These are phyloP conservation scores for Metarhizium anisopliae DNA, from an alignment of 2,329 filamentous ascomycete genomes.

Conservation along the genomic window DNA sequence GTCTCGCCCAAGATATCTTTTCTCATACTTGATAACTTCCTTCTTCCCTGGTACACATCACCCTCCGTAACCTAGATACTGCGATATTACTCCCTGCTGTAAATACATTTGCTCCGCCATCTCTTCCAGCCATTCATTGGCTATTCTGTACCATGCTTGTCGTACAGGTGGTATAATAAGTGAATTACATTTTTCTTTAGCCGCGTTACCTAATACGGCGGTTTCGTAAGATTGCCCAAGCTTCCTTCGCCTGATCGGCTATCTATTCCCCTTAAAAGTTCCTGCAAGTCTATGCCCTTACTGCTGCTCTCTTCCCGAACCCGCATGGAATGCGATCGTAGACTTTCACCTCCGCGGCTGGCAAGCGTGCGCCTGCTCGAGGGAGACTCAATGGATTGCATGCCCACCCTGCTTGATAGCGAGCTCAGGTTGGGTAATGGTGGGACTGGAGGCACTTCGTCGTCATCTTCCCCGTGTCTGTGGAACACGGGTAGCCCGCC, in stretches of 20 bases:
- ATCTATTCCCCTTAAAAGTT: constrained; percentile 42
- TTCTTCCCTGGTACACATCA: neutral
- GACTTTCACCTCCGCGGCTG: constrained; percentile 33
- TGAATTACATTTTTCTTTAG: neutral
- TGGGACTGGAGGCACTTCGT: constrained; percentile 45
- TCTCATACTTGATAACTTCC: neutral
- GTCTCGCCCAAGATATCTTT: neutral
- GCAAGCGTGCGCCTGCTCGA: constrained; percentile 23
- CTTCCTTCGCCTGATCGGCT: constrained; percentile 35
- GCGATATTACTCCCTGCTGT: neutral
- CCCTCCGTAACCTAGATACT: neutral
- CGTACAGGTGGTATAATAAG: neutral
- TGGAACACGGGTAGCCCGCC: neutral
- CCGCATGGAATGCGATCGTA: constrained; percentile 23
- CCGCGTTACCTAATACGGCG: constrained; percentile 34
- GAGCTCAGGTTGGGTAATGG: constrained; percentile 36
- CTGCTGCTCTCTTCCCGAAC: constrained; percentile 23
- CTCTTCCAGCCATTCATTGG: neutral
- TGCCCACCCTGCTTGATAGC: constrained; percentile 19
- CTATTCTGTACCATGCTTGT: neutral
- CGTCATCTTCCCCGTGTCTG: constrained; percentile 11
- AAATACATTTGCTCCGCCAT: neutral
- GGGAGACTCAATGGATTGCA: constrained; percentile 7
- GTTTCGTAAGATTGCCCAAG: constrained; percentile 36
- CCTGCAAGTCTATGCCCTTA: constrained; percentile 34